Percentiles rank a stretch among this genome's conserved stretches.
Conservation (phyloP, 345 rosid genomes). For the Salix viminalis region DNA sequence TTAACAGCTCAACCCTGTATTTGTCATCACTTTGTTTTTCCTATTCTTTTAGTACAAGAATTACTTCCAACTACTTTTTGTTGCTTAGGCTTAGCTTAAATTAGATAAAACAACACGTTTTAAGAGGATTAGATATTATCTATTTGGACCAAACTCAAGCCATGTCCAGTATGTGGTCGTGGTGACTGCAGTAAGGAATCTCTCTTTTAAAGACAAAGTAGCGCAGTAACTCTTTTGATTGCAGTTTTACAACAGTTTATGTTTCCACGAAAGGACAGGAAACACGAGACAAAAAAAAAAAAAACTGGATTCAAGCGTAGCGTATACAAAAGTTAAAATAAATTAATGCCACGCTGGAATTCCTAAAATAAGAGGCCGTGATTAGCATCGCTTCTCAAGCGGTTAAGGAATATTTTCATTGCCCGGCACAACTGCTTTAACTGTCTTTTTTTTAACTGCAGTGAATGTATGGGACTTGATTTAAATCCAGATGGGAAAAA, state of each 20-base stretch:
- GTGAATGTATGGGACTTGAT: background rate
- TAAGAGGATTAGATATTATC: background rate
- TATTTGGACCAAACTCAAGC: background rate
- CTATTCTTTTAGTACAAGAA: too few relatives aligned
- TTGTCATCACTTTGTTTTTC: too few relatives aligned
- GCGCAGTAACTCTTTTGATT: background rate
- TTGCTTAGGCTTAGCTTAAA: too few relatives aligned
- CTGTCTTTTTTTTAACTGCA: background rate
- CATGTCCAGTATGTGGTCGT: background rate
- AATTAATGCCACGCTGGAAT: background rate
- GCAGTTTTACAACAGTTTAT: background rate
- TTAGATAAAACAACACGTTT: too few relatives aligned
- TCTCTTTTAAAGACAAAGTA: background rate
- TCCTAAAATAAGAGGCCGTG: background rate
- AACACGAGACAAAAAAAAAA: background rate
- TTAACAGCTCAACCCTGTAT: too few relatives aligned
- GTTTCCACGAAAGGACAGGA: background rate
- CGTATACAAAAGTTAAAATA: background rate
- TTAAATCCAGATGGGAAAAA: background rate
- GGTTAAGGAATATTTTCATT: slow-evolving; percentile 3
- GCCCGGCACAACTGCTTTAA: background rate
- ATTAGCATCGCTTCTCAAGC: background rate
- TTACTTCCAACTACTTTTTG: too few relatives aligned
- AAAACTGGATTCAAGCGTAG: background rate
- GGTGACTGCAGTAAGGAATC: background rate